A percentile compares a stretch with the other conserved stretches of the same genome.
Evolutionary conservation across 129 eudicot species (phyloP).

Genomic region (Lonicera japonica): DNA sequence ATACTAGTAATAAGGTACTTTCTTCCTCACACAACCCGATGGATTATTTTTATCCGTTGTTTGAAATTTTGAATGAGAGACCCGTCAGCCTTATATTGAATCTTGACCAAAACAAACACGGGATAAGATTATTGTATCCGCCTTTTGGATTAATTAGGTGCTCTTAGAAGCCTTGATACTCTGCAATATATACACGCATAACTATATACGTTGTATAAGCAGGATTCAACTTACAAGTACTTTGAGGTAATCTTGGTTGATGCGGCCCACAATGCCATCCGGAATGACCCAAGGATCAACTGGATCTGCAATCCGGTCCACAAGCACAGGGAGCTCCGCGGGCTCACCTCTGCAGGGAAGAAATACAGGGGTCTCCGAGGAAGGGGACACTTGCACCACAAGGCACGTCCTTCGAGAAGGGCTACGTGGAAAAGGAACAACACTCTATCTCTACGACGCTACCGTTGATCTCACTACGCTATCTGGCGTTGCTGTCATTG

Average conservation of each 20-base stretch:
- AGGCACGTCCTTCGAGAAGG: constrained; percentile 37
- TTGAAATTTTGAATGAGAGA: too few relatives aligned
- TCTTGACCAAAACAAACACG: too few relatives aligned
- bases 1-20: too few relatives aligned
- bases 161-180: too few relatives aligned
- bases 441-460: constrained; percentile 37
- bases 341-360: constrained; percentile 51
- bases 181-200: too few relatives aligned
- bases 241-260: constrained; percentile 55
- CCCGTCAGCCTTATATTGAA: too few relatives aligned
- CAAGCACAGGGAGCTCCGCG: constrained; percentile 56
- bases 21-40: too few relatives aligned
- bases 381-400: constrained; percentile 44
- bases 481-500: background rate
- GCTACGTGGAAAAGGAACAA: constrained; percentile 60
- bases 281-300: constrained; percentile 52
- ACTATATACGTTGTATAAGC: background rate
- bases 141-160: too few relatives aligned
- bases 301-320: constrained; percentile 67
- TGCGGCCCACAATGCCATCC: constrained; percentile 31
- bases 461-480: constrained; percentile 22
- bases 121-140: too few relatives aligned
- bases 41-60: too few relatives aligned
- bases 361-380: constrained; percentile 51
- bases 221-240: constrained; percentile 57